Base-by-base conservation (phyloP, 345 rosid genomes). In the Aethionema arabicum region DNA sequence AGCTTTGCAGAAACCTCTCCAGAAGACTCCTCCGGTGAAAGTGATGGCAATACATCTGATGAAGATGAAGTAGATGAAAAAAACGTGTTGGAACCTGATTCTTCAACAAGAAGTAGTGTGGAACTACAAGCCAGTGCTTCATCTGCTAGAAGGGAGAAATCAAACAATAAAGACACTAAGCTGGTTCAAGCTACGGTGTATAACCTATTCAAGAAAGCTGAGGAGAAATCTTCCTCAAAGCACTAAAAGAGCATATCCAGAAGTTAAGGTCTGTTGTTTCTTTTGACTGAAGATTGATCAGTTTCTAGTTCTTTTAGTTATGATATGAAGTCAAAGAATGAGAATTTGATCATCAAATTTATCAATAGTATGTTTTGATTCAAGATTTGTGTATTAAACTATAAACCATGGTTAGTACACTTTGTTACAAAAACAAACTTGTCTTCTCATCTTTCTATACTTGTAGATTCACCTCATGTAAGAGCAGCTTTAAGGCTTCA, bases 161-260 rank as follows among this genome's bases (percentile, higher is more conserved):
- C 68, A 9, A 11, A 14, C 21, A 32, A 48, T 60, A 76, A 56
- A 59, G 79, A 58, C 35, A 66, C 78, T 72, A 77, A 86, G 54
- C 86, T 92, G 43, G 86, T 89, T 70, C 96, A 92, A 78, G 63
- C 91, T 15, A 82, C 91, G 3, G 79, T 92, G 67, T 73, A 93
- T 46, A 80, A 89, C 35, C 60, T 92, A 52, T 87, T 89, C 73
- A 87, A 83, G 70, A 92, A 80, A 72, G 89, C 68, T 39, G 90
- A 77, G 53, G 61, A 83, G 64, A 86, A 83, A 45, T 52, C 66
- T 42, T 52, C 66, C 32, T 52, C 56, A 38, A 72, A 65, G 46
- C 50, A 41, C 6, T 52, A 49, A 52, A 42, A 2, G n/a, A 14
- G n/a, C n/a, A 15, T 47, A n/a, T 3, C 6, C 51, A 38, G 30